Evolutionary conservation across 2,329 filamentous ascomycete species (phyloP).

Genomic region (Plectosphaerella sp.): DNA sequence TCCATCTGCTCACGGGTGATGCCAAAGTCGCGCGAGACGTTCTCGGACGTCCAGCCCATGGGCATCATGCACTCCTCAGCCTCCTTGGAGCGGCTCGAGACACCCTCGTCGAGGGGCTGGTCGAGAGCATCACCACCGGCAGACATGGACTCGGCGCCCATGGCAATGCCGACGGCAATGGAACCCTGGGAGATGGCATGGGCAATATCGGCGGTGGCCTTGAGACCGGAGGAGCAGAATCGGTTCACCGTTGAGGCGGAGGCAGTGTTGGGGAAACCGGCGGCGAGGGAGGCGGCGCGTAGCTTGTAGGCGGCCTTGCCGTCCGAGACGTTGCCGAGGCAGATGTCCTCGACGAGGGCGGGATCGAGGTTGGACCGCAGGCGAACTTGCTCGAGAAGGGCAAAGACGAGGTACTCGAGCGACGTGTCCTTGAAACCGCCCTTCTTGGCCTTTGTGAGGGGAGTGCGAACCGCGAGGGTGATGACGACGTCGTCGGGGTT

Average conservation of each 20-base stretch:
- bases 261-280: slow-evolving; percentile 89
- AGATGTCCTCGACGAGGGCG: slow-evolving; percentile 80
- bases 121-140: slow-evolving; percentile 65
- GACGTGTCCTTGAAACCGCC: slow-evolving; percentile 93
- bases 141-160: slow-evolving; percentile 89
- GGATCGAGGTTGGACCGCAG: slow-evolving; percentile 75
- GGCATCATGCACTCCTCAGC: slow-evolving; percentile 83
- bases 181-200: slow-evolving; percentile 75
- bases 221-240: slow-evolving; percentile 95
- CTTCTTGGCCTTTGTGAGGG: slow-evolving; percentile 82
- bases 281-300: slow-evolving; percentile 82
- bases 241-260: slow-evolving; percentile 81
- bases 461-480: slow-evolving; percentile 85
- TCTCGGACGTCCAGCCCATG: slow-evolving; percentile 98
- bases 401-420: slow-evolving; percentile 81
- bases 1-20: slow-evolving; percentile 80
- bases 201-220: slow-evolving; percentile 92
- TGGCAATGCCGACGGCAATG: slow-evolving; percentile 83
- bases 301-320: slow-evolving; percentile 84
- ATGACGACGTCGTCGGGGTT: slow-evolving; percentile 97
- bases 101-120: slow-evolving; percentile 71
- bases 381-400: slow-evolving; percentile 72
- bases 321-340: slow-evolving; percentile 87
- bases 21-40: slow-evolving; percentile 86
- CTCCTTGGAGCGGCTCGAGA: slow-evolving; percentile 69